These are phyloP conservation scores for Candida wancherniae DNA, from an alignment of 805 yeast species.

Conservation along the genomic window DNA sequence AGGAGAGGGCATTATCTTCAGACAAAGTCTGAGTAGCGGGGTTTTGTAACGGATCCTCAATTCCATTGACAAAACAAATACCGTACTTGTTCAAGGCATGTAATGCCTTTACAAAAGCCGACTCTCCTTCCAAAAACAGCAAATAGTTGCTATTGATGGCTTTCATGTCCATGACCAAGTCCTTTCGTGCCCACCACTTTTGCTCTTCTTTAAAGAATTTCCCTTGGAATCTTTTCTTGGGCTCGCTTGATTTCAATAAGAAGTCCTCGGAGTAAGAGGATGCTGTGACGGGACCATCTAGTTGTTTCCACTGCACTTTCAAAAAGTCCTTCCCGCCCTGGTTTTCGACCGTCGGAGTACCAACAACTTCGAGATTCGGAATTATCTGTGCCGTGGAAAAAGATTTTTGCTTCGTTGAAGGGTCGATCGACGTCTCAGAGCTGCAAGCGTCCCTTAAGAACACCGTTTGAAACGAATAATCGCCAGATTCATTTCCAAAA, in stretches of 20 bases:
- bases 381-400: constrained; percentile 55
- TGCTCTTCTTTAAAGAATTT: constrained; percentile 32
- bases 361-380: constrained; percentile 30
- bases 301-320: constrained; percentile 36
- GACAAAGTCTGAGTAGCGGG: constrained; percentile 27
- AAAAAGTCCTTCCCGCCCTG: constrained; percentile 23
- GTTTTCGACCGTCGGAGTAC: constrained; percentile 28
- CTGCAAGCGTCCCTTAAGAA: constrained; percentile 66
- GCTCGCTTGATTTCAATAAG: constrained; percentile 39
- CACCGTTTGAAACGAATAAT: constrained; percentile 41
- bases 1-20: constrained; percentile 35
- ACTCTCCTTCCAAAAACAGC: constrained; percentile 32
- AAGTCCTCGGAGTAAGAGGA: constrained; percentile 44
- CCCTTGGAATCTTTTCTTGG: constrained; percentile 28
- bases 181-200: constrained; percentile 37
- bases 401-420: constrained; percentile 52
- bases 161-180: constrained; percentile 19
- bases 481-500: constrained; percentile 15
- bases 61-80: constrained; percentile 46
- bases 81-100: constrained; percentile 52
- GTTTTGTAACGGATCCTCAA: constrained; percentile 41
- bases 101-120: constrained; percentile 35
- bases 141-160: constrained; percentile 28
- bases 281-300: constrained; percentile 19
- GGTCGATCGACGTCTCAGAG: constrained; percentile 46